Conservation (phyloP, 2,329 filamentous ascomycete species). For the Penicillium sp. region DNA sequence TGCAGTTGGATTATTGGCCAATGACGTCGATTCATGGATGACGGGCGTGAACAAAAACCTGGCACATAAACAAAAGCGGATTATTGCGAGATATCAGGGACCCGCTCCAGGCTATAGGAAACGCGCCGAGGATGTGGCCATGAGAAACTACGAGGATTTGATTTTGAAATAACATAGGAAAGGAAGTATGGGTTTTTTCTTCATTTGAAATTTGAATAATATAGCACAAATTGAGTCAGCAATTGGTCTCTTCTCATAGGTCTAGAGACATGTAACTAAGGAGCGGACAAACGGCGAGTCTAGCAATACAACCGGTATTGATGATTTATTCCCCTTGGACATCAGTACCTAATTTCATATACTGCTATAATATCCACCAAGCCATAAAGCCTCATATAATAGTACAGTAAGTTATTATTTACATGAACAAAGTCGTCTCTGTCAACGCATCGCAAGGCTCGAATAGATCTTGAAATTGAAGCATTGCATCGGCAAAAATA, state of each 20-base stretch:
- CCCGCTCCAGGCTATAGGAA: conserved; percentile 49
- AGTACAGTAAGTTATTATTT: background rate
- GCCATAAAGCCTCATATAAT: background rate
- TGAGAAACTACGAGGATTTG: conserved; percentile 16
- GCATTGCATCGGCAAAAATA: conserved; percentile 14
- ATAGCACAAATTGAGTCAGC: no score
- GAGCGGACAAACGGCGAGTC: no score
- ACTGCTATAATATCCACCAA: no score
- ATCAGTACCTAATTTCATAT: no score
- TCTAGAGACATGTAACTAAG: no score
- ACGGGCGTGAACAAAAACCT: conserved; percentile 60
- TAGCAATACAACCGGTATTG: no score
- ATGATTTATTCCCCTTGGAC: no score
- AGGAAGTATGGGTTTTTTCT: background rate
- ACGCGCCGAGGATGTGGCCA: conserved; percentile 21
- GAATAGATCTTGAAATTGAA: conserved; percentile 17
- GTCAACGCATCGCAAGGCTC: conserved; percentile 11
- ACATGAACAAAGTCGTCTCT: conserved; percentile 10
- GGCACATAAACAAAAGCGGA: conserved; percentile 50
- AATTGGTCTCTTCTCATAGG: no score
- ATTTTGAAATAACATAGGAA: background rate
- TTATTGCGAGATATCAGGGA: conserved; percentile 53
- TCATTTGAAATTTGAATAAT: background rate
- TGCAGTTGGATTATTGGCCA: conserved; percentile 49
- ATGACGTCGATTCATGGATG: conserved; percentile 60